Evolutionary conservation across 2,329 filamentous ascomycete species (phyloP), one percentile per base, ranked within the genome.

Genomic region (Corynespora cassiicola): DNA sequence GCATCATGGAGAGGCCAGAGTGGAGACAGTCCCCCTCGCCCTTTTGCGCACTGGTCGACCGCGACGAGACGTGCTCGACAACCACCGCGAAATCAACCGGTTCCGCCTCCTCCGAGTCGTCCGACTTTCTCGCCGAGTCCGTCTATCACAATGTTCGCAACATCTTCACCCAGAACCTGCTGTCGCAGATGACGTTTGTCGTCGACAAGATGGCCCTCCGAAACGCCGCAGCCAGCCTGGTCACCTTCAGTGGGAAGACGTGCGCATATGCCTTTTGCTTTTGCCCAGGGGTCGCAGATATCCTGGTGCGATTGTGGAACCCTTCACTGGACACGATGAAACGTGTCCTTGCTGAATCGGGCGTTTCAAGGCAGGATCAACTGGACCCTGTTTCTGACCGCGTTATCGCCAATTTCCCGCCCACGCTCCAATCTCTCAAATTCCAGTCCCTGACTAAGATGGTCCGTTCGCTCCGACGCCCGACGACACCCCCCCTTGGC

Each of bases 211-310:
- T 96, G 84, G 90, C 88, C 11, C 75, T 88, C 56, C 82, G 88
- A 31, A 86, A 90, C 57, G 82, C 83, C 7, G 80, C 82, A 24
- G 81, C 82, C 25, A 76, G 75, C 50, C 50, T 75, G 16, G 88
- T 96, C 41, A 86, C 87, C 19, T 96, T 96, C 63, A 90, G 88
- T 36, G 91, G 89, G 43, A 95, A 94, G 69, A 88, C 90, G 4
- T 92, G 88, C 59, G 90, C 91, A 2, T 96, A 95, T 66, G 90
- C 89, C 19, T 96, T 95, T 68, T 94, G 92, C 71, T 96, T 95
- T 58, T 91, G 88, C 18, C 89, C 90, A 0, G 89, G 89, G 4
- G 81, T 95, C 37, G 87, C 89, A 6, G 90, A 95, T 58, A 81
- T 95, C 33, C 75, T 96, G 31, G 81, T 92, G 17, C 82, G 90